phyloP scores from a whole-genome alignment of 345 rosid genomes.

The Salix udensis region DNA sequence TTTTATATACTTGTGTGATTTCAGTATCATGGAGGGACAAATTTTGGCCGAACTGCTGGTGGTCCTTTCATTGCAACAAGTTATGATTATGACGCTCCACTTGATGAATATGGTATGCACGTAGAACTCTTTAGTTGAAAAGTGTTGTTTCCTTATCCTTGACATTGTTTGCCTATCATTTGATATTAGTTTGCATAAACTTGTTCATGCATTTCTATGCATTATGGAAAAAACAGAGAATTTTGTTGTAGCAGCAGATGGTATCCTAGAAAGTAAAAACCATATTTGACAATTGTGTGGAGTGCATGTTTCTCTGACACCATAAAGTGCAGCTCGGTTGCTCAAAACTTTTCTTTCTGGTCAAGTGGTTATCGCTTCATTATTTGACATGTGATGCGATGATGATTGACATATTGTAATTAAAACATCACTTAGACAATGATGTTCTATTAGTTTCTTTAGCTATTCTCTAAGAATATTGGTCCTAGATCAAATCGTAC shows the following conservation, averaged over 20 bases:
- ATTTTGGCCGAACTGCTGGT: constrained; percentile 98
- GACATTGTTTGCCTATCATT: not conserved
- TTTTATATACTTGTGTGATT: constrained; percentile 20
- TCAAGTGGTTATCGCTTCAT: not conserved
- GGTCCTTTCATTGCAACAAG: constrained; percentile 99
- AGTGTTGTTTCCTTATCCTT: not conserved
- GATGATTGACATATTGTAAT: not conserved
- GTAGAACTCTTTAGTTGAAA: not conserved
- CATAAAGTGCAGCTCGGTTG: not conserved
- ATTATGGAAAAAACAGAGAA: not conserved
- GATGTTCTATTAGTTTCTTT: not conserved
- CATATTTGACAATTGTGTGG: not conserved
- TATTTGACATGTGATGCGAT: not conserved
- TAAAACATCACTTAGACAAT: not conserved
- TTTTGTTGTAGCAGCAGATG: not conserved
- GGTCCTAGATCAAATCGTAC: not conserved
- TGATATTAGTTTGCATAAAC: not conserved
- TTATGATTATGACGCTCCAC: constrained; percentile 95
- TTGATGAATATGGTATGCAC: constrained; percentile 93
- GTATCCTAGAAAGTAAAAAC: not conserved
- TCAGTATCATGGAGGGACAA: constrained; percentile 98
- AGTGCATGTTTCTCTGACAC: not conserved
- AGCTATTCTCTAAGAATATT: not conserved
- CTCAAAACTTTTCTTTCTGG: not conserved
- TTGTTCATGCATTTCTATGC: not conserved